phyloP scores from a whole-genome alignment of 305 asterid species.

The Fraxinus nigra region DNA sequence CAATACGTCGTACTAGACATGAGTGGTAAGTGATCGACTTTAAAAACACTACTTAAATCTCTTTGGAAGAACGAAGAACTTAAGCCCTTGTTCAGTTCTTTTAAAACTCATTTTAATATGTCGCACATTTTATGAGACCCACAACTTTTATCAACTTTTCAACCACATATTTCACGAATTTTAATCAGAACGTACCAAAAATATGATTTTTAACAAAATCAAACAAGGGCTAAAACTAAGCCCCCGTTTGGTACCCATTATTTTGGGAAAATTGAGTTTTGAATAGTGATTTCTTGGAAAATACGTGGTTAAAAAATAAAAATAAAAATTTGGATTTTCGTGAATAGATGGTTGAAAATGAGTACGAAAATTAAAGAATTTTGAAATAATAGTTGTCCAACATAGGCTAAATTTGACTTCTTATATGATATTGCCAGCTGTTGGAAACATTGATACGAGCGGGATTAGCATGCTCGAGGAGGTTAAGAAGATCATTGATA shows the following conservation, averaged over 20 bases:
- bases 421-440: slow-evolving; percentile 44
- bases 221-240: neutral
- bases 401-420: neutral
- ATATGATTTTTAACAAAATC: neutral
- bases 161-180: too few relatives aligned
- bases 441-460: slow-evolving; percentile 91
- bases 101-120: neutral
- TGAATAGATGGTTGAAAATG: too few relatives aligned
- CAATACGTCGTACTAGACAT: slow-evolving; percentile 69
- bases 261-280: too few relatives aligned
- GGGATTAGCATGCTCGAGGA: slow-evolving; percentile 92
- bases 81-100: neutral
- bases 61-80: neutral
- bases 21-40: slow-evolving; percentile 52
- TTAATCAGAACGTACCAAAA: too few relatives aligned
- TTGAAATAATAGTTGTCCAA: too few relatives aligned
- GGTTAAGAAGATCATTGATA: slow-evolving; percentile 61
- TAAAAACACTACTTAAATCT: neutral
- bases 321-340: too few relatives aligned
- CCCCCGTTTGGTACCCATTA: too few relatives aligned
- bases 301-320: too few relatives aligned
- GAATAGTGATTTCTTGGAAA: too few relatives aligned
- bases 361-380: too few relatives aligned
- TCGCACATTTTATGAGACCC: too few relatives aligned
- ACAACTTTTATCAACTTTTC: too few relatives aligned